Base-by-base conservation (phyloP, 2,329 filamentous ascomycete genomes). In the Immersiporthe knoxdaviesiana region DNA sequence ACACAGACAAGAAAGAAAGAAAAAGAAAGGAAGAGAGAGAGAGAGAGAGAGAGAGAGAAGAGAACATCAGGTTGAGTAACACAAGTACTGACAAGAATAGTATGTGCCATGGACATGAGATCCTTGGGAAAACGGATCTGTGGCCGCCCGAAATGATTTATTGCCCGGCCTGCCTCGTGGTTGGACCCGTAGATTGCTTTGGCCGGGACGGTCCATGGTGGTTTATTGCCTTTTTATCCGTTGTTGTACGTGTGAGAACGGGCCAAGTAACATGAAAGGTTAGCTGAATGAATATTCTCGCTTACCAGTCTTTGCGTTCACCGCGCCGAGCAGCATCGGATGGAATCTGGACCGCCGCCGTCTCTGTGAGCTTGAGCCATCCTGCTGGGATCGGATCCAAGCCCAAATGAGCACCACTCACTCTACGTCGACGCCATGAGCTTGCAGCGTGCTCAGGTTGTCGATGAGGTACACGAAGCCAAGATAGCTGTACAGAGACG, bases 251-350 rank as follows among this genome's bases (percentile, higher is more conserved):
- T 21, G 14, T 12, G 11, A 35, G 35, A 35, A 35, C 35, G 35
- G n/a, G n/a, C n/a, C n/a, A n/a, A 35, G 35, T 35, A 35, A 35
- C 35, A 35, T 35, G 35, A 35, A 35, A 35, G 8, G n/a, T n/a
- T n/a, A 35, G 35, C 4, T 35, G 35, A 16, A 60, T 77, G 11
- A 14, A 54, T 30, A 18, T 8, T 56, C 52, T 32, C 68, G 35
- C 58, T 37, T 79, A 89, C 87, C 87, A 59, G 85, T 85, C 27
- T 81, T 84, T 47, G 83, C 81, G 75, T 90, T 91, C 75, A 92
- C 87, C 60, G 85, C 90, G 35, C 88, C 89, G 18, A 95, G 83
- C 75, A 94, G 90, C 65, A 94, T 84, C 18, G 92, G 92, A 72
- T 91, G 84, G 74, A 92, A 87, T 64, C 90, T 92, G 72, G 37